Evolutionary conservation across 2,329 filamentous ascomycete species (phyloP).

Genomic region (Ophiostoma piceae): DNA sequence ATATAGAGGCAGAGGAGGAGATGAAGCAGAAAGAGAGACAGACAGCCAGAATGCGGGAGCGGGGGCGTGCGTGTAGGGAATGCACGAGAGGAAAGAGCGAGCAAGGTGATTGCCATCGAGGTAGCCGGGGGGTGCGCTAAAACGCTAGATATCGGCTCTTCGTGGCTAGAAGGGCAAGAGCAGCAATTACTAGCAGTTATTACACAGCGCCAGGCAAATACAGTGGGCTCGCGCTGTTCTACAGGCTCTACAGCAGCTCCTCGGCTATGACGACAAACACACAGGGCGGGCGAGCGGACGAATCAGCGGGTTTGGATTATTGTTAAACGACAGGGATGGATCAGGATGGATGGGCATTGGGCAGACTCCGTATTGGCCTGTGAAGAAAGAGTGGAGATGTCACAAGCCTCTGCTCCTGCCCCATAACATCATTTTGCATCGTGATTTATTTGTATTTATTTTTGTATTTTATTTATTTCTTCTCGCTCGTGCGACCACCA

Average conservation of each 20-base stretch:
- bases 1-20: conserved; percentile 18
- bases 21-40: conserved; percentile 12
- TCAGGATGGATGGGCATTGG: conserved; percentile 16
- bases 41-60: conserved; percentile 20
- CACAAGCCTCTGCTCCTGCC: conserved; percentile 20
- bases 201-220: background rate
- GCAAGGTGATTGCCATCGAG: conserved; percentile 30
- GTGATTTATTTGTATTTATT: background rate
- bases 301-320: conserved; percentile 32
- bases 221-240: conserved; percentile 6
- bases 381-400: conserved; percentile 17
- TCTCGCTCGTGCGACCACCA: conserved; percentile 13
- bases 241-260: conserved; percentile 20
- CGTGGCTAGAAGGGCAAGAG: conserved; percentile 21
- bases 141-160: conserved; percentile 26
- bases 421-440: background rate
- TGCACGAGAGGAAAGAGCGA: conserved; percentile 2
- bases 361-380: background rate
- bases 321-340: conserved; percentile 22
- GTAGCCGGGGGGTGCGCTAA: conserved; percentile 24
- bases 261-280: conserved; percentile 32
- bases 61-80: conserved; percentile 7
- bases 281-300: conserved; percentile 29
- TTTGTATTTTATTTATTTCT: background rate
- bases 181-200: conserved; percentile 15